Evolutionary conservation across 2,329 filamentous ascomycete genomes (phyloP).

Genomic region (Claviceps humidiphila): DNA sequence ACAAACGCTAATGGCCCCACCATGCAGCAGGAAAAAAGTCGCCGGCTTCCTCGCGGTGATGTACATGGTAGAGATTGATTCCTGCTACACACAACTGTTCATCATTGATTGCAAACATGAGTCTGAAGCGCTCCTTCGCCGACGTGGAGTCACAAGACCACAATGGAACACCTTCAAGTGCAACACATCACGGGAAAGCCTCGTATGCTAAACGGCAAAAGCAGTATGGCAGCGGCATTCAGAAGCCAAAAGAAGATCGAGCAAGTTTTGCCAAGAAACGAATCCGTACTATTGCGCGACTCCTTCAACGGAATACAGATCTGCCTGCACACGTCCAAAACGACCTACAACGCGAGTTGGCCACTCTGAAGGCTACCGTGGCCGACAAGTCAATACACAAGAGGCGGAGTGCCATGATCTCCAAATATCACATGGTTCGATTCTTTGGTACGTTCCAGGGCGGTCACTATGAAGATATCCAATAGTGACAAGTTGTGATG

Average conservation of each 20-base stretch:
- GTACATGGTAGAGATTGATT: no score
- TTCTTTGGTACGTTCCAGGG: slow-evolving; percentile 53
- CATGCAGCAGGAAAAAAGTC: not conserved
- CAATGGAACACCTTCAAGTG: not conserved
- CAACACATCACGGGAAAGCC: slow-evolving; percentile 1
- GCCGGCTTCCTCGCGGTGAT: not conserved
- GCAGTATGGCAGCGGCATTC: slow-evolving; percentile 20
- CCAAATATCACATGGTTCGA: slow-evolving; percentile 69
- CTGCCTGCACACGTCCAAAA: slow-evolving; percentile 55
- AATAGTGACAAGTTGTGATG: no score
- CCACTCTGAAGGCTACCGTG: slow-evolving; percentile 52
- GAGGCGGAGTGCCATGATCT: slow-evolving; percentile 55
- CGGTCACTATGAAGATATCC: no score
- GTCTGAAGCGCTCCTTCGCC: slow-evolving; percentile 18
- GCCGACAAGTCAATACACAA: slow-evolving; percentile 45
- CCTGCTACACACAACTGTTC: no score
- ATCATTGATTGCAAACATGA: slow-evolving; percentile 11
- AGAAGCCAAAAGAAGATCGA: slow-evolving; percentile 31
- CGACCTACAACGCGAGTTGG: slow-evolving; percentile 60
- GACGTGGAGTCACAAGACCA: slow-evolving; percentile 13
- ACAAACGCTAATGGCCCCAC: not conserved
- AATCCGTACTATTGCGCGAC: slow-evolving; percentile 54
- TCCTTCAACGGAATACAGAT: slow-evolving; percentile 45
- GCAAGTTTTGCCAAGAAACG: slow-evolving; percentile 57
- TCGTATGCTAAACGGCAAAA: slow-evolving; percentile 20